A percentile compares a stretch with the other conserved stretches of the same genome.
phyloP scores from a whole-genome alignment of 345 rosid species.

The Carallia pectinifolia region DNA sequence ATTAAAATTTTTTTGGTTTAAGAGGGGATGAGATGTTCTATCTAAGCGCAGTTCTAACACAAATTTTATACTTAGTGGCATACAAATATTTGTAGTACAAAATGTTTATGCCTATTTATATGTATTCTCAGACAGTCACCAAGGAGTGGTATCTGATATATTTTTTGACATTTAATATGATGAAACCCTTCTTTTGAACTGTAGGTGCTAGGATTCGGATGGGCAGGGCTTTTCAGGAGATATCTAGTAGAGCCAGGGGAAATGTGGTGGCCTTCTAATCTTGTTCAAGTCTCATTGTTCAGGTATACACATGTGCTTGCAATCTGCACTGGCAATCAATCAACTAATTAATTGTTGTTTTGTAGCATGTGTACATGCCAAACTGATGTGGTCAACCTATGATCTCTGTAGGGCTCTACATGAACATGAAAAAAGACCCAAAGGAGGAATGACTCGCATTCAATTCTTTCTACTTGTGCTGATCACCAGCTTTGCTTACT shows the following conservation, averaged over 20 bases:
- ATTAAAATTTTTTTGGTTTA: too few species aligned
- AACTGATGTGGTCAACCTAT: not conserved
- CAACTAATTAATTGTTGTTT: too few species aligned
- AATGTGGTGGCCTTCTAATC: slow-evolving; percentile 87
- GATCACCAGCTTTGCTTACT: slow-evolving; percentile 63
- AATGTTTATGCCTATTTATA: too few species aligned
- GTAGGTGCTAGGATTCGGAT: slow-evolving; percentile 77
- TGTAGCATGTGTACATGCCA: too few species aligned
- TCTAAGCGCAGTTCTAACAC: too few species aligned
- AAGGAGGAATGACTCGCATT: slow-evolving; percentile 44
- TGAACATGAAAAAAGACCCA: slow-evolving; percentile 50
- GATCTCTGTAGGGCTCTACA: slow-evolving; percentile 58
- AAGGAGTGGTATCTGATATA: too few species aligned
- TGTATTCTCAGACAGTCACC: not conserved
- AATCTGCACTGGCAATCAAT: not conserved
- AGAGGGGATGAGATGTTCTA: too few species aligned
- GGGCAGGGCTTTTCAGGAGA: slow-evolving; percentile 76
- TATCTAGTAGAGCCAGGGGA: slow-evolving; percentile 81
- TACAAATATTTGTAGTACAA: too few species aligned
- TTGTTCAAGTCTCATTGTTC: slow-evolving; percentile 80
- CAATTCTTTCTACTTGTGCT: slow-evolving; percentile 68
- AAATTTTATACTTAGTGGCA: too few species aligned
- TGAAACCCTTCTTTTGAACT: not conserved
- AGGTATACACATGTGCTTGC: slow-evolving; percentile 33
- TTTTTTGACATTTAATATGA: not conserved